These are phyloP conservation scores for Cladosporium sp. DNA, from an alignment of 2,329 filamentous ascomycete species.

Conservation along the genomic window DNA sequence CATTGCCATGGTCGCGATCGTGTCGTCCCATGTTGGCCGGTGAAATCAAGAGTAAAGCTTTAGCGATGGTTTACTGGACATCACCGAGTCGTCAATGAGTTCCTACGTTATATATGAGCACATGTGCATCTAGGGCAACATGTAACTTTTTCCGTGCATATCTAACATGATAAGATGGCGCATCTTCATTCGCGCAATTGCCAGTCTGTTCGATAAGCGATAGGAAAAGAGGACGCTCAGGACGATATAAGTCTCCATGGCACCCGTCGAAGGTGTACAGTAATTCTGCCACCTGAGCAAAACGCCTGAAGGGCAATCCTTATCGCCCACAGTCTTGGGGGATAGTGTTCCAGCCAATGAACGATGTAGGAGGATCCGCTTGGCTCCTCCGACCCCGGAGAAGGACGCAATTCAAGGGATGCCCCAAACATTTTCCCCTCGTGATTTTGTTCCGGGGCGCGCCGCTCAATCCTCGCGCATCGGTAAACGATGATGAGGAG, in stretches of 20 bases:
- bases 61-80: not conserved
- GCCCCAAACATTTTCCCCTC: not conserved
- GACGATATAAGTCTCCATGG: not conserved
- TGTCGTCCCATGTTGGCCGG: conserved; percentile 4
- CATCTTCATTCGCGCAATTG: not conserved
- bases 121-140: not conserved
- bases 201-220: not conserved
- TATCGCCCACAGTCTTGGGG: conserved; percentile 7
- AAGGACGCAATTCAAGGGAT: not conserved
- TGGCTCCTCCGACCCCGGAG: conserved; percentile 1
- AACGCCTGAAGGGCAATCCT: not conserved
- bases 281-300: conserved; percentile 19
- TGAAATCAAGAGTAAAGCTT: not conserved
- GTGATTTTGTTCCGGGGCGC: conserved; percentile 2
- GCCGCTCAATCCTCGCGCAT: not conserved
- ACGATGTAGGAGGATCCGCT: not conserved
- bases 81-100: not conserved
- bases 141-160: not conserved
- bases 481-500: not conserved
- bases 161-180: not conserved
- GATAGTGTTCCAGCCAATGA: conserved; percentile 4
- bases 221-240: not conserved
- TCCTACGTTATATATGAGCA: not conserved
- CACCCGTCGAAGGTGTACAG: not conserved
- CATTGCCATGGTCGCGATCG: not conserved